Base-by-base conservation (phyloP, 2,329 filamentous ascomycete genomes). In the Aspergillus terreus region DNA sequence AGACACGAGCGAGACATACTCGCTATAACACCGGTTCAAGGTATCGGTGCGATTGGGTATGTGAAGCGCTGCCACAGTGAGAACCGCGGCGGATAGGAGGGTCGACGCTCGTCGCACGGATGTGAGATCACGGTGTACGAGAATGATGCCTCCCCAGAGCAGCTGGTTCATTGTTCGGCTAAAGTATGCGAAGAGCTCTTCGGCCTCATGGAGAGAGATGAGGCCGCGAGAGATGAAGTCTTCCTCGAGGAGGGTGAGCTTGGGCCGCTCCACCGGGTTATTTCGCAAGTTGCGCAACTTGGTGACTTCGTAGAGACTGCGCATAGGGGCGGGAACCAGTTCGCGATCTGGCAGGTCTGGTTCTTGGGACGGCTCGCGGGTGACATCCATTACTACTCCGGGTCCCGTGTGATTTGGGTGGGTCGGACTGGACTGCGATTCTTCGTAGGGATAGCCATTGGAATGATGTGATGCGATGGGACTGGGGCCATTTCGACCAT, bases 11-110 rank as follows among this genome's bases (percentile, higher is more conserved):
- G 76, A 71, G 1, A 82, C 75, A 56, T 84, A 83, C 54, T 83
- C 81, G 47, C 75, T 74, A 61, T 80, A 83, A 62, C 81, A 83
- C 2, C 72, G 65, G 3, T 76, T 76, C 51, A 84, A 78, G 2
- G 78, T 76, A 12, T 72, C 70, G 4, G 77, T 78, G 45, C 76
- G 77, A 38, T 75, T 76, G 1, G 81, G 79, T 36, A 83, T 79
- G 60, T 84, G 82, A 2, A 84, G 71, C 0, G 82, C 80, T 3
- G 80, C 78, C 1, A 85, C 81, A 0, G 81, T 81, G 5, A 82
- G 72, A 19, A 82, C 79, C 0, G 79, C 78, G 0, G 77, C 79
- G 0, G 81, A 78, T 10, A 85, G 69, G 1, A 83, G 69, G 0
- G 79, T 75, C 2, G 81, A 84, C 14, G 75, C 76, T 15, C 78